phyloP scores from a whole-genome alignment of 2,329 filamentous ascomycete species.

The Colletotrichum orbiculare region DNA sequence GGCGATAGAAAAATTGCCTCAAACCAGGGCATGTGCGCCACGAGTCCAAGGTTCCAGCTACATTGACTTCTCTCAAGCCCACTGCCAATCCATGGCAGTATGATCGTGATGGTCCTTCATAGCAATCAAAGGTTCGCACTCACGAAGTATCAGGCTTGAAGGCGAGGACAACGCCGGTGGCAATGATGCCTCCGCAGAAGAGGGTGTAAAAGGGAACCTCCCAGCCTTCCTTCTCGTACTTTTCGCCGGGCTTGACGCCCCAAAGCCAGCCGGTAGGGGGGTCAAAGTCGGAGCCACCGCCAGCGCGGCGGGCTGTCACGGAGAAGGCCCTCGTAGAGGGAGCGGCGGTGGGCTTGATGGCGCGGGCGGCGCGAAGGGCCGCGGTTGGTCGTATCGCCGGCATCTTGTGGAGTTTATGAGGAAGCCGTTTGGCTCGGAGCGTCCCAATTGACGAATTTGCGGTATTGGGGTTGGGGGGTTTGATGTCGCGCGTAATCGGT shows the following conservation, averaged over 20 bases:
- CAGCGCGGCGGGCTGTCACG: conserved; percentile 54
- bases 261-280: conserved; percentile 92
- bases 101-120: too few species aligned
- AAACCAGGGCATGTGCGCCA: background rate
- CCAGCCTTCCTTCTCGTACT: conserved; percentile 96
- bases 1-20: conserved; percentile 26
- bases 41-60: too few species aligned
- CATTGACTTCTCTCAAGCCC: too few species aligned
- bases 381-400: conserved; percentile 37
- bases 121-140: conserved; percentile 54
- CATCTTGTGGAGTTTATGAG: conserved; percentile 23
- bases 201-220: conserved; percentile 88
- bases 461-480: conserved; percentile 4
- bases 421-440: background rate
- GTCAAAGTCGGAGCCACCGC: conserved; percentile 78
- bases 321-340: conserved; percentile 53
- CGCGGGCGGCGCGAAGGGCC: conserved; percentile 42
- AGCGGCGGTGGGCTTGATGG: conserved; percentile 45
- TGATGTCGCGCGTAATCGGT: conserved; percentile 27
- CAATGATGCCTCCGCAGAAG: conserved; percentile 80
- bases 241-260: conserved; percentile 93
- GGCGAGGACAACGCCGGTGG: conserved; percentile 84
- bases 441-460: conserved; percentile 27
- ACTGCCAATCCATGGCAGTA: too few species aligned
- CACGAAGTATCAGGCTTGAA: conserved; percentile 99